phyloP scores from a whole-genome alignment of 306 rosid genomes.

The Amphicarpaea edgeworthii region DNA sequence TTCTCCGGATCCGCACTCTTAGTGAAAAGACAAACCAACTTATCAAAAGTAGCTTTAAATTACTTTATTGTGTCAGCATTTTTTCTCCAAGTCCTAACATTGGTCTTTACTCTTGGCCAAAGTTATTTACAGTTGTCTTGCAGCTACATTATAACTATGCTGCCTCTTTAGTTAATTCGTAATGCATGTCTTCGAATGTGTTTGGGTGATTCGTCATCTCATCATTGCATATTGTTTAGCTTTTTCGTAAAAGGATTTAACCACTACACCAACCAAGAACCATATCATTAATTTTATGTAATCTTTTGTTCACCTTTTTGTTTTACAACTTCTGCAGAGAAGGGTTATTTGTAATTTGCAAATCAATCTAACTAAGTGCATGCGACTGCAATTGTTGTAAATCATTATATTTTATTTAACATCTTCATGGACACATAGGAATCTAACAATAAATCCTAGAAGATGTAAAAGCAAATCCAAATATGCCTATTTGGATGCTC shows the following conservation, averaged over 20 bases:
- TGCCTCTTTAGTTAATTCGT: constrained; percentile 9
- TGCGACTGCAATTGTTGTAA: constrained; percentile 13
- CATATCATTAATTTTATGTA: background rate
- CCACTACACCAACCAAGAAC: background rate
- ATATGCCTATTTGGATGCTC: constrained; percentile 1
- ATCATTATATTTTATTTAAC: constrained; percentile 36
- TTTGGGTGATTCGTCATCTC: constrained; percentile 33
- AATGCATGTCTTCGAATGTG: constrained; percentile 22
- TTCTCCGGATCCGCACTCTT: constrained; percentile 19
- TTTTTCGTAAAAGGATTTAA: background rate
- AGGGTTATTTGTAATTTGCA: background rate
- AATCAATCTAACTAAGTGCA: constrained; percentile 17
- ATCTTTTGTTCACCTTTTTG: constrained; percentile 5
- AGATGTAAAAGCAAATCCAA: constrained; percentile 22
- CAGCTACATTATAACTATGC: constrained; percentile 19
- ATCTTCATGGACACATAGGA: constrained; percentile 2
- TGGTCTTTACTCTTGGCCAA: background rate
- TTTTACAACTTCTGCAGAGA: background rate
- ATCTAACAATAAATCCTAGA: constrained; percentile 24
- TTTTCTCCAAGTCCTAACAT: constrained; percentile 19
- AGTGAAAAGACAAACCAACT: constrained; percentile 44
- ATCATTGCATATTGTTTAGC: constrained; percentile 34
- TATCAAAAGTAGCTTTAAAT: constrained; percentile 42
- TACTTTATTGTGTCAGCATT: constrained; percentile 33
- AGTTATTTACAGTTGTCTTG: constrained; percentile 4